phyloP scores from a whole-genome alignment of 768 basidiomycete genomes.

The Neoboletus brunneissimus region DNA sequence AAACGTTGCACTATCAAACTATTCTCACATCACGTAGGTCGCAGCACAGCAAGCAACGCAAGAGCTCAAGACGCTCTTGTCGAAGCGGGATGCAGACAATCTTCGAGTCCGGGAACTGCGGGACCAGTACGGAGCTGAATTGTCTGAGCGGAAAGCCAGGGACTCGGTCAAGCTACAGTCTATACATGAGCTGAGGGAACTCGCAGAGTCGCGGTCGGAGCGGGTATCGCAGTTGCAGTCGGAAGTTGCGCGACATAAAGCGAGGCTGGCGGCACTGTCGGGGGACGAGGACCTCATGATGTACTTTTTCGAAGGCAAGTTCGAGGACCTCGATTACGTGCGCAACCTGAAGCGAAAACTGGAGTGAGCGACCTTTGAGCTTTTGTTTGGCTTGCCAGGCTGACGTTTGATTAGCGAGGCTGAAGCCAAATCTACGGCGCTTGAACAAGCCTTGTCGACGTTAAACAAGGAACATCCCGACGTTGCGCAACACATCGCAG shows the following conservation, averaged over 20 bases:
- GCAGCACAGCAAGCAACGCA: slow-evolving; percentile 49
- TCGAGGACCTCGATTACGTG: slow-evolving; percentile 51
- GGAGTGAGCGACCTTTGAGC: slow-evolving; percentile 40
- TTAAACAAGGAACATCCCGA: slow-evolving; percentile 54
- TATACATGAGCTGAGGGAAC: slow-evolving; percentile 58
- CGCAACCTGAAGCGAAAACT: slow-evolving; percentile 53
- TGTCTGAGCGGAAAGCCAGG: slow-evolving; percentile 65
- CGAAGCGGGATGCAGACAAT: slow-evolving; percentile 66
- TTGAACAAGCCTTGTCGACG: slow-evolving; percentile 48
- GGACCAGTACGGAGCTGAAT: slow-evolving; percentile 62
- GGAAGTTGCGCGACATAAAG: slow-evolving; percentile 70
- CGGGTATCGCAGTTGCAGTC: slow-evolving; percentile 69
- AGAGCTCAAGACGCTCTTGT: slow-evolving; percentile 58
- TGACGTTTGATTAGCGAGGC: slow-evolving; percentile 43
- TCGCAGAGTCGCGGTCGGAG: slow-evolving; percentile 68
- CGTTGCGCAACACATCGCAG: slow-evolving; percentile 44
- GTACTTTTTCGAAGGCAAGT: slow-evolving; percentile 60
- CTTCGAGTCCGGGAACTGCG: slow-evolving; percentile 68
- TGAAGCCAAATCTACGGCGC: slow-evolving; percentile 46
- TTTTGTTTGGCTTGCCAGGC: background rate
- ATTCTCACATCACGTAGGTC: slow-evolving; percentile 29
- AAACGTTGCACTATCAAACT: slow-evolving; percentile 7
- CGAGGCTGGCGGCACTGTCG: slow-evolving; percentile 70
- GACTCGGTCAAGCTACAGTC: slow-evolving; percentile 58
- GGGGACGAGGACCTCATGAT: slow-evolving; percentile 69